Conservation (phyloP, 495 filamentous ascomycete species). For the Talaromyces borbonicus region DNA sequence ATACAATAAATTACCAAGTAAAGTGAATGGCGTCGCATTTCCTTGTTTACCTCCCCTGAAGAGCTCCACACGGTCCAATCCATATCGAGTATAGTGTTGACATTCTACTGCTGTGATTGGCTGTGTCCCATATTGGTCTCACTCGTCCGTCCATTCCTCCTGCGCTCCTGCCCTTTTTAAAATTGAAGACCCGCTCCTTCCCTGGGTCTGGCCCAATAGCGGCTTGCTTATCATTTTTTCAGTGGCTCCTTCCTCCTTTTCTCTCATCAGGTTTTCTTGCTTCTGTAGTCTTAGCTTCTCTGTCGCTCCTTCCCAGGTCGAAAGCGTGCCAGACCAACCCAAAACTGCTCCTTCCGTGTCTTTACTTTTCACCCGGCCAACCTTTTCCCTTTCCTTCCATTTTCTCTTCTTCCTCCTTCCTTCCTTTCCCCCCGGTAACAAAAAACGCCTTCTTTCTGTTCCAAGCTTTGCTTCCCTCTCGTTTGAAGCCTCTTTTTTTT, state of each 20-base stretch:
- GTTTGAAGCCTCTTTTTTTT: constrained; percentile 24
- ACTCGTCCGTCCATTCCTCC: constrained; percentile 1
- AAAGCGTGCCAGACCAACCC: too few relatives aligned
- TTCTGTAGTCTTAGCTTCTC: too few relatives aligned
- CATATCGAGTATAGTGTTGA: not conserved
- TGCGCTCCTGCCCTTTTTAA: not conserved
- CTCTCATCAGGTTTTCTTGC: too few relatives aligned
- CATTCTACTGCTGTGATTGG: not conserved
- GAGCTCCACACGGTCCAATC: not conserved
- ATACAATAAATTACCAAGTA: too few relatives aligned
- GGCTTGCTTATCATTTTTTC: too few relatives aligned
- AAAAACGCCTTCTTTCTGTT: constrained; percentile 12
- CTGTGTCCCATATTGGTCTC: not conserved
- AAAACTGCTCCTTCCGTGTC: too few relatives aligned
- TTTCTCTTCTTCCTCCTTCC: constrained; percentile 11
- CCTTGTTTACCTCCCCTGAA: not conserved
- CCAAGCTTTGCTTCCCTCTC: constrained; percentile 23
- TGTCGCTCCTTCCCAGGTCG: too few relatives aligned
- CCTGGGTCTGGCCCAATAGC: too few relatives aligned
- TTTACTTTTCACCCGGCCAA: too few relatives aligned
- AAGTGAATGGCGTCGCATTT: not conserved
- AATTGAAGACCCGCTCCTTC: too few relatives aligned
- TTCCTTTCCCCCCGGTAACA: constrained; percentile 25
- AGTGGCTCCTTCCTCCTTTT: not conserved
- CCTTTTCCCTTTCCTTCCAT: not conserved